Conservation (phyloP, 2,329 filamentous ascomycete species). For the Colletotrichum godetiae region DNA sequence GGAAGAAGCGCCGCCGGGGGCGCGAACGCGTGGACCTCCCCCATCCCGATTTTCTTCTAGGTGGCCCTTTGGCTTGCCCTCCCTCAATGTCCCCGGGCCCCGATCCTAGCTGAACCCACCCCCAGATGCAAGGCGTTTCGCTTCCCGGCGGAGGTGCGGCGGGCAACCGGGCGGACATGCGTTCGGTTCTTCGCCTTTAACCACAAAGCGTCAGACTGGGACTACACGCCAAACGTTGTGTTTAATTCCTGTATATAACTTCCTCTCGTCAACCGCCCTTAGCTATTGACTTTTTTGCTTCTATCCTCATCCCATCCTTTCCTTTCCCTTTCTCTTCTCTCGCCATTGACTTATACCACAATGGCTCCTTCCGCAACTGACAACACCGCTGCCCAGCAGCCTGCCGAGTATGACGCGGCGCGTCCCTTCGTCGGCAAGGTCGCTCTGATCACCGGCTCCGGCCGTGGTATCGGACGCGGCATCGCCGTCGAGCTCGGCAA, state of each 20-base stretch:
- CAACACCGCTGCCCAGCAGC: slow-evolving; percentile 28
- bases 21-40: slow-evolving; percentile 23
- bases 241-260: slow-evolving; percentile 24
- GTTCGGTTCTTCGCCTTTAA: slow-evolving; percentile 23
- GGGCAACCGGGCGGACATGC: slow-evolving; percentile 28
- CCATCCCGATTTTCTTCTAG: not conserved
- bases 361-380: slow-evolving; percentile 45
- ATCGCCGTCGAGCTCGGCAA: slow-evolving; percentile 75
- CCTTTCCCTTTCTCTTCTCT: not conserved
- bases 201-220: not conserved
- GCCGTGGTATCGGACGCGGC: slow-evolving; percentile 74
- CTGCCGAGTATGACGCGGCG: slow-evolving; percentile 41
- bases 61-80: not conserved
- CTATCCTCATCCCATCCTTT: not conserved
- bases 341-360: slow-evolving; percentile 4
- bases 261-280: not conserved
- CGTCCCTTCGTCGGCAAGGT: slow-evolving; percentile 62
- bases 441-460: slow-evolving; percentile 72
- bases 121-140: slow-evolving; percentile 32
- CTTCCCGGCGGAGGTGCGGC: slow-evolving; percentile 32
- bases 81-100: not conserved
- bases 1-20: not conserved
- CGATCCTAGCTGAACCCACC: slow-evolving; percentile 27
- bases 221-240: not conserved
- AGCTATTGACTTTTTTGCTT: too few species aligned